phyloP scores from a whole-genome alignment of 1,284 basidiomycete genomes.

The Athelia psychrophila region DNA sequence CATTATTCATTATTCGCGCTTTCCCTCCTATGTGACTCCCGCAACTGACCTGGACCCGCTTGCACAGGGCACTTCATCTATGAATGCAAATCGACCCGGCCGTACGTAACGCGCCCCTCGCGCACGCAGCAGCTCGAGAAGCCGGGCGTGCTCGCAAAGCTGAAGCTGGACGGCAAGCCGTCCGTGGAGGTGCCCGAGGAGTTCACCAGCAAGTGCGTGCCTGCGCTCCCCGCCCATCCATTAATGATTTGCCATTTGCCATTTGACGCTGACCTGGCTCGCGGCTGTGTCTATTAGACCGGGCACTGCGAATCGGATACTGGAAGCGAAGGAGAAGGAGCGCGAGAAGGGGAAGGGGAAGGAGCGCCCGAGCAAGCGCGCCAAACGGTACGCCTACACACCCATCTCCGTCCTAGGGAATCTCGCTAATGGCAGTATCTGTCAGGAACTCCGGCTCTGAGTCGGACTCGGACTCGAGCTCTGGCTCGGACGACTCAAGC shows the following conservation, averaged over 20 bases:
- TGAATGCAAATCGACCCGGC: constrained; percentile 69
- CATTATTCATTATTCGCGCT: background rate
- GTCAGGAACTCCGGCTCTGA: constrained; percentile 22
- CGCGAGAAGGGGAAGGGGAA: constrained; percentile 36
- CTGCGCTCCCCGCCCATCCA: background rate
- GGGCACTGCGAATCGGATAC: constrained; percentile 70
- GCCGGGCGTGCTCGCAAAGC: constrained; percentile 57
- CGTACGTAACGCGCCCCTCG: constrained; percentile 76
- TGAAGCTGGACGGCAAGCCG: constrained; percentile 64
- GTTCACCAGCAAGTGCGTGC: constrained; percentile 69
- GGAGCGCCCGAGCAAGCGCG: constrained; percentile 43
- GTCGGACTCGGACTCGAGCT: constrained; percentile 41
- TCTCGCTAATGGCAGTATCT: constrained; percentile 17
- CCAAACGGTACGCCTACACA: constrained; percentile 41
- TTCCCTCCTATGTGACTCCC: background rate
- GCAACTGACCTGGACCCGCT: background rate
- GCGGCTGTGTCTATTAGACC: constrained; percentile 40
- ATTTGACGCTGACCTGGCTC: too few species aligned
- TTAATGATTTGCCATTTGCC: background rate
- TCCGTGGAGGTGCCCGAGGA: constrained; percentile 78
- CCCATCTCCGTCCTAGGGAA: constrained; percentile 2
- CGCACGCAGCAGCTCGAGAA: constrained; percentile 76
- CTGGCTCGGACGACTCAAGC: constrained; percentile 41
- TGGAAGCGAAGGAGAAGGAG: constrained; percentile 73
- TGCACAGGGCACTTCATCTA: constrained; percentile 72